These are phyloP conservation scores for Aspergillus pseudotamarii DNA, from an alignment of 2,329 filamentous ascomycete species.

Conservation along the genomic window DNA sequence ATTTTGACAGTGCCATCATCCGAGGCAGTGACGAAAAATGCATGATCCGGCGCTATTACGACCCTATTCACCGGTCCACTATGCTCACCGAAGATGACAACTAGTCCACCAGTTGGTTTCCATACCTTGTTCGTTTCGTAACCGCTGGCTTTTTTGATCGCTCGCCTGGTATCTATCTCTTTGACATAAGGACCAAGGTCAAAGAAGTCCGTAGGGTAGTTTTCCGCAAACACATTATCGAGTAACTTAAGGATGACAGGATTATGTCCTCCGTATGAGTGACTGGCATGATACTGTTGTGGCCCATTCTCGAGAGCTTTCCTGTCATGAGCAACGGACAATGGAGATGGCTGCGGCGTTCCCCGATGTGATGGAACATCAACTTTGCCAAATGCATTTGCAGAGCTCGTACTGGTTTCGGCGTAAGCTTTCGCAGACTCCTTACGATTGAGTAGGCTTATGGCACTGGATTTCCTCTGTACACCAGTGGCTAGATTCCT, in stretches of 20 bases:
- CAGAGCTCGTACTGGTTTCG: slow-evolving; percentile 66
- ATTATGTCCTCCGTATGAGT: slow-evolving; percentile 82
- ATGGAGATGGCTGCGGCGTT: slow-evolving; percentile 38
- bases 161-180: slow-evolving; percentile 58
- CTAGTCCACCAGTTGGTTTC: slow-evolving; percentile 80
- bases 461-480: slow-evolving; percentile 55
- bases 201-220: slow-evolving; percentile 61
- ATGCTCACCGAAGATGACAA: slow-evolving; percentile 89
- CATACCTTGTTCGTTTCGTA: slow-evolving; percentile 66
- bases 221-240: slow-evolving; percentile 78
- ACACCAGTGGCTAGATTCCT: slow-evolving; percentile 32
- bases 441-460: slow-evolving; percentile 61
- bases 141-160: slow-evolving; percentile 58
- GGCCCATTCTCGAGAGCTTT: slow-evolving; percentile 28
- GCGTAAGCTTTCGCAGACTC: slow-evolving; percentile 63
- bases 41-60: slow-evolving; percentile 81
- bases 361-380: slow-evolving; percentile 54
- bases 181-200: slow-evolving; percentile 80
- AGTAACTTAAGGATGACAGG: slow-evolving; percentile 66
- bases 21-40: slow-evolving; percentile 91
- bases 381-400: slow-evolving; percentile 67
- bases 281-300: slow-evolving; percentile 63
- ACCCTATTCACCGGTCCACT: slow-evolving; percentile 79
- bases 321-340: slow-evolving; percentile 40
- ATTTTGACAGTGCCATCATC: slow-evolving; percentile 89